A percentile compares a stretch with the other conserved stretches of the same genome.
phyloP scores from a whole-genome alignment of 352 stramenopile species.

The Pythium oligandrum region DNA sequence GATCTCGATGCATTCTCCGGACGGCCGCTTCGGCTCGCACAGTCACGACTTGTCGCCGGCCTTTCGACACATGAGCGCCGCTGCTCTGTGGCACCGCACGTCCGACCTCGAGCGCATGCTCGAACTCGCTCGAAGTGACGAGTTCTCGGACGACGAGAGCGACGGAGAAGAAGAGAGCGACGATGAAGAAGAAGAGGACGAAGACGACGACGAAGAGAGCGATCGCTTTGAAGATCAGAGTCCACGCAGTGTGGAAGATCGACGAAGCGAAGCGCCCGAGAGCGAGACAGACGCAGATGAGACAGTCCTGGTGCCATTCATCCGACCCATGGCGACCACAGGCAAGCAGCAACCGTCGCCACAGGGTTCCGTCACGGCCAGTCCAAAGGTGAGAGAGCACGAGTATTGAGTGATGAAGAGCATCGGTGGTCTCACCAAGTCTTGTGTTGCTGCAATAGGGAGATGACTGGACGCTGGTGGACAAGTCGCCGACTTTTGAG shows the following conservation, averaged over 20 bases:
- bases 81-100: slow-evolving; percentile 39
- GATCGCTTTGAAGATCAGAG: neutral
- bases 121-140: slow-evolving; percentile 67
- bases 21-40: slow-evolving; percentile 29
- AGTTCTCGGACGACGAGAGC: slow-evolving; percentile 81
- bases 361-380: no score
- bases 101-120: slow-evolving; percentile 59
- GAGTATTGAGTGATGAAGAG: neutral
- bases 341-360: slow-evolving; percentile 20
- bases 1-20: slow-evolving; percentile 47
- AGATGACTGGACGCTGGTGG: slow-evolving; percentile 72
- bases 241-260: no score
- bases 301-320: slow-evolving; percentile 52
- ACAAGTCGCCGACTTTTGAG: slow-evolving; percentile 77
- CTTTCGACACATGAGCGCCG: slow-evolving; percentile 40
- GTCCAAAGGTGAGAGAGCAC: slow-evolving; percentile 35
- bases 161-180: slow-evolving; percentile 63
- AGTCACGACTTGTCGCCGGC: slow-evolving; percentile 45
- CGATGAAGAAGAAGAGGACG: slow-evolving; percentile 17
- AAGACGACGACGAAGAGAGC: slow-evolving; percentile 21
- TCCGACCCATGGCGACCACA: slow-evolving; percentile 24
- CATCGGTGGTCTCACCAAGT: neutral
- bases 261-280: slow-evolving; percentile 2
- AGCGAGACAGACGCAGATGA: slow-evolving; percentile 38
- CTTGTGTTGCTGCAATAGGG: slow-evolving; percentile 17